Evolutionary conservation across 177 flowering plant genomes (phyloP).

Genomic region (Vitis hybrid): DNA sequence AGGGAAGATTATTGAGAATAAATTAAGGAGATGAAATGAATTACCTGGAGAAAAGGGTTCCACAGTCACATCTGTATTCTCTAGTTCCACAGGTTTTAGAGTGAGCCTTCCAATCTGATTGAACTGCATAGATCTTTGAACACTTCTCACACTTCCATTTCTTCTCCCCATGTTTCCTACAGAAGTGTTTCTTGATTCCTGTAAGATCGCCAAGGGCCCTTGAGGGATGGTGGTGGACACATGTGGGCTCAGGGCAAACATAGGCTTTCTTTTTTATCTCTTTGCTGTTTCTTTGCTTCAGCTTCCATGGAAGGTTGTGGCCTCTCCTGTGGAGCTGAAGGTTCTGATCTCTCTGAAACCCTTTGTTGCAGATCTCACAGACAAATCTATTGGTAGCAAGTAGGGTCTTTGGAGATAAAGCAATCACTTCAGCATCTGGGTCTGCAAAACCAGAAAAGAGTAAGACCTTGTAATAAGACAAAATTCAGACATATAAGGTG

Average conservation of each 20-base stretch:
- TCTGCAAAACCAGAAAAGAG: slow-evolving; percentile 41
- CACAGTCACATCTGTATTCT: slow-evolving; percentile 92
- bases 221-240: slow-evolving; percentile 82
- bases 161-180: slow-evolving; percentile 92
- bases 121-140: slow-evolving; percentile 88
- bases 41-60: slow-evolving; percentile 91
- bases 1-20: not conserved
- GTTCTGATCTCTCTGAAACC: slow-evolving; percentile 95
- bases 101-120: slow-evolving; percentile 97
- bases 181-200: slow-evolving; percentile 90
- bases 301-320: slow-evolving; percentile 95
- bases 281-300: slow-evolving; percentile 69
- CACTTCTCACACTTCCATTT: slow-evolving; percentile 92
- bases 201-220: slow-evolving; percentile 96
- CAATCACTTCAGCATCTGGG: slow-evolving; percentile 95
- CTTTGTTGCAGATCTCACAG: slow-evolving; percentile 96
- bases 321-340: slow-evolving; percentile 95
- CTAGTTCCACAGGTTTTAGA: slow-evolving; percentile 88
- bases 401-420: slow-evolving; percentile 78
- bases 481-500: not conserved
- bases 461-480: not conserved
- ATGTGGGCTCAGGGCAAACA: slow-evolving; percentile 83
- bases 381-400: slow-evolving; percentile 85
- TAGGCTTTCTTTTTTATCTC: slow-evolving; percentile 71
- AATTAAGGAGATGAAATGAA: not conserved